Conservation (phyloP, 176 grass and related monocot genomes). For the Tuctoria greenei region DNA sequence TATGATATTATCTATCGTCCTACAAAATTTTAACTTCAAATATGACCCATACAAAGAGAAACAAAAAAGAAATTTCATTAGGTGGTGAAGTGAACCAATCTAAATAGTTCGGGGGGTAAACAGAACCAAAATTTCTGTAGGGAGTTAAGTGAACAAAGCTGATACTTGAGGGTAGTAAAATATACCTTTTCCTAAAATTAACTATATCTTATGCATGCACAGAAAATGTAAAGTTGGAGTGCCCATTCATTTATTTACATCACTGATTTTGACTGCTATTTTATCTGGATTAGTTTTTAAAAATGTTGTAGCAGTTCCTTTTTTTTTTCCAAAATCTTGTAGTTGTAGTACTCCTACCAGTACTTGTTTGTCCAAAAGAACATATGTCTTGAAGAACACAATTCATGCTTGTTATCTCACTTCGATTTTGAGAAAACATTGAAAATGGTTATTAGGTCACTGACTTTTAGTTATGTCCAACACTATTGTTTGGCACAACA, state of each 20-base stretch:
- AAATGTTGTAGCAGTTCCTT: background rate
- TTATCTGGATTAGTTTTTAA: slow-evolving; percentile 1
- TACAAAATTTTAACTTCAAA: no score
- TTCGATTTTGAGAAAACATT: background rate
- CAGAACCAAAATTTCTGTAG: no score
- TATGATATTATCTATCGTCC: no score
- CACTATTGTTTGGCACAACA: slow-evolving; percentile 37
- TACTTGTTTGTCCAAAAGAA: background rate
- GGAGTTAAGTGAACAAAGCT: no score
- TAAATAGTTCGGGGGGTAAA: no score
- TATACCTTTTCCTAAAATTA: background rate
- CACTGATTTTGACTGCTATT: background rate
- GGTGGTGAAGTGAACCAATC: no score
- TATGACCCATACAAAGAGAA: no score
- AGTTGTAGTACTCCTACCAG: background rate
- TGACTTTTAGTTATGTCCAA: background rate
- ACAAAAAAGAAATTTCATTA: no score
- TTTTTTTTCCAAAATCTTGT: background rate
- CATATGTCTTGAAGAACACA: background rate
- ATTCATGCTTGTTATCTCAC: background rate
- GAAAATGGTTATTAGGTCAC: background rate
- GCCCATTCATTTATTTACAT: background rate
- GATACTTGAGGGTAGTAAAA: no score
- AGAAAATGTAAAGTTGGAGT: background rate
- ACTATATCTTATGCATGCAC: background rate